These are phyloP conservation scores for Boletellus sp. DNA, from an alignment of 768 basidiomycete species.

Conservation along the genomic window DNA sequence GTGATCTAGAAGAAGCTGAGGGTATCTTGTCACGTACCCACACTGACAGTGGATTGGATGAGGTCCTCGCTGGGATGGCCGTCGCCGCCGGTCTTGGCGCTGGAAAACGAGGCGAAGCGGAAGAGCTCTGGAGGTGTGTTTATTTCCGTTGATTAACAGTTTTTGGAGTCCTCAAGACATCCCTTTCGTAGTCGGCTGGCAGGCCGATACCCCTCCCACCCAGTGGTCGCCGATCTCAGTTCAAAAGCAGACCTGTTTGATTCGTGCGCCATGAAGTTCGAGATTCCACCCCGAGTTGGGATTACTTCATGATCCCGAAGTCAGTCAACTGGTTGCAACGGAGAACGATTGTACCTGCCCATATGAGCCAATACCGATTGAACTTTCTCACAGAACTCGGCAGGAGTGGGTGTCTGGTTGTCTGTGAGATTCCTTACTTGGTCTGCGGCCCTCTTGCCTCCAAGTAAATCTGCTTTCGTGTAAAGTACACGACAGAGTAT, in stretches of 20 bases:
- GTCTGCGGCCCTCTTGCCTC: no score
- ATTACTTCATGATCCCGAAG: slow-evolving; percentile 5
- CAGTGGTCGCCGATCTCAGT: slow-evolving; percentile 60
- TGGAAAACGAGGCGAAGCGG: slow-evolving; percentile 56
- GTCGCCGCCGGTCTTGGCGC: slow-evolving; percentile 61
- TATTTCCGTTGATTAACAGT: not conserved
- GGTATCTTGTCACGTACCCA: slow-evolving; percentile 42
- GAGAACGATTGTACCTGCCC: not conserved
- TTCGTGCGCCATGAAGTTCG: slow-evolving; percentile 51
- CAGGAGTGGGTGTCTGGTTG: no score
- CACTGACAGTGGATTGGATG: slow-evolving; percentile 43
- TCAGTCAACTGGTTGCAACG: not conserved
- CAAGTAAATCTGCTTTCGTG: no score
- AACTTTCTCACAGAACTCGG: no score
- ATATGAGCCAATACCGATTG: not conserved
- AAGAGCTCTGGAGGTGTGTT: slow-evolving; percentile 67
- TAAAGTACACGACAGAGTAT: no score
- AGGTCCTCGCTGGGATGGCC: slow-evolving; percentile 63
- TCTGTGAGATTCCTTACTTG: no score
- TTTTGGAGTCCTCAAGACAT: slow-evolving; percentile 2
- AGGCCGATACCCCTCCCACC: slow-evolving; percentile 60
- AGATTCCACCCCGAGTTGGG: slow-evolving; percentile 51
- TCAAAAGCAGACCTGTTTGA: slow-evolving; percentile 67
- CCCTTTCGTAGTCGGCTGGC: slow-evolving; percentile 35
- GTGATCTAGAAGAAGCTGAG: slow-evolving; percentile 70